Evolutionary conservation across 495 filamentous ascomycete species (phyloP), one percentile per base, ranked within the genome.

Genomic region (Penicillium roqueforti): DNA sequence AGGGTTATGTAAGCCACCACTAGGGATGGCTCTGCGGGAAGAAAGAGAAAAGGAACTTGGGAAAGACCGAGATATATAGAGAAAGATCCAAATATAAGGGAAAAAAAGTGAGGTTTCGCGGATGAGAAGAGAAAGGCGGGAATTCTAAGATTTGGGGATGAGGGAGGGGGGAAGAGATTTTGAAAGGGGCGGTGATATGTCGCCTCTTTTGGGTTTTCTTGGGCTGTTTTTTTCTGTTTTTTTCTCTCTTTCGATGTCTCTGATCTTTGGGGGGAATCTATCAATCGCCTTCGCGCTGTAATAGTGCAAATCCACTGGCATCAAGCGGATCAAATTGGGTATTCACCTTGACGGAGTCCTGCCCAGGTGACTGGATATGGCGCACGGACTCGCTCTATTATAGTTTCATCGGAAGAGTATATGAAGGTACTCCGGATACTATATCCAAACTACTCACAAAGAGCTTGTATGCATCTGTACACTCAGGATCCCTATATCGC

Each of bases 181-280:
- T 51, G 36, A 65, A 62, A 62, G 62, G 59, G 59, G 62, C 62
- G 51, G 60, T 45, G 47, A 60, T 36, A 36, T 58, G 51, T 51
- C 34, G 57, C 37, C 32, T 26, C 29, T 45, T 39, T 53, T 9
- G 28, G 9, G 1, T 41, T 45, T 49, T 23, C 3, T 31, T 29
- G 28, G 28, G 8, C 3, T 10, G 1, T 40, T 52, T 52, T 46
- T 45, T 43, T n/a, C 19, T 13, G 37, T 41, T 7, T 51, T n/a
- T 54, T 14, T n/a, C n/a, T 29, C 16, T 31, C 16, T 22, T 5
- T 10, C 19, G 28, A 7, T 47, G 26, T 32, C 9, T 47, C 28
- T 47, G 11, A 28, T 5, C 14, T 26, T 16, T 44, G 16, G 7
- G 16, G 10, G 3, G 25, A 45, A 44, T 18, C 23, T 25, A n/a